Evolutionary conservation across 2,329 filamentous ascomycete species (phyloP).

Genomic region (Emericellopsis cladophorae): DNA sequence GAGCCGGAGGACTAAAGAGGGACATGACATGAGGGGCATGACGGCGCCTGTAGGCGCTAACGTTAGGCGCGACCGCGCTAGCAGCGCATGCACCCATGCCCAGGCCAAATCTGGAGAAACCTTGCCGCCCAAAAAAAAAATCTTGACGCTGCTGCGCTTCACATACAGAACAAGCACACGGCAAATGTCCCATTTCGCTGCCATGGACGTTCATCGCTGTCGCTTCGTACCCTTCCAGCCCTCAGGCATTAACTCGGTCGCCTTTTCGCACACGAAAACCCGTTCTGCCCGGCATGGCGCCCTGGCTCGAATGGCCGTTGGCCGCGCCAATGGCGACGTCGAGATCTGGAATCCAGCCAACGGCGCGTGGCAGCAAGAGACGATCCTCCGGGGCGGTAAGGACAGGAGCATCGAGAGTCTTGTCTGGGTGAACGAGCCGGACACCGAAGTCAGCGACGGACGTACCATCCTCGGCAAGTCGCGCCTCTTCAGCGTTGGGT

Average conservation of each 20-base stretch:
- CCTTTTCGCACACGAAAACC: slow-evolving; percentile 67
- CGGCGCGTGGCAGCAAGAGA: slow-evolving; percentile 82
- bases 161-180: neutral
- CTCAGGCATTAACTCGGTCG: slow-evolving; percentile 84
- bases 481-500: slow-evolving; percentile 91
- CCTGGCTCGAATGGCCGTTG: slow-evolving; percentile 69
- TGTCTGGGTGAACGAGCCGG: slow-evolving; percentile 79
- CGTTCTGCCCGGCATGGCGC: slow-evolving; percentile 33
- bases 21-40: no score
- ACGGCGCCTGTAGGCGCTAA: no score
- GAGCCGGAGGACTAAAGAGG: no score
- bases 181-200: neutral
- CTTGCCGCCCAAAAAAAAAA: no score
- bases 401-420: slow-evolving; percentile 83
- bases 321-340: slow-evolving; percentile 87
- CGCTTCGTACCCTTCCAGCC: slow-evolving; percentile 90
- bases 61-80: no score
- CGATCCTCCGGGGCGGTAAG: slow-evolving; percentile 68
- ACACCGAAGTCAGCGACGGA: slow-evolving; percentile 52
- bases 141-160: no score
- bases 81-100: no score
- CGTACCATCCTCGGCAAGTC: slow-evolving; percentile 56
- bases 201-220: slow-evolving; percentile 93
- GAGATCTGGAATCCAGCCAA: slow-evolving; percentile 91
- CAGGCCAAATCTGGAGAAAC: no score